Percentiles rank a stretch among this genome's conserved stretches.
Evolutionary conservation across 352 stramenopile species (phyloP).

Genomic region (Phytophthora hibernalis): DNA sequence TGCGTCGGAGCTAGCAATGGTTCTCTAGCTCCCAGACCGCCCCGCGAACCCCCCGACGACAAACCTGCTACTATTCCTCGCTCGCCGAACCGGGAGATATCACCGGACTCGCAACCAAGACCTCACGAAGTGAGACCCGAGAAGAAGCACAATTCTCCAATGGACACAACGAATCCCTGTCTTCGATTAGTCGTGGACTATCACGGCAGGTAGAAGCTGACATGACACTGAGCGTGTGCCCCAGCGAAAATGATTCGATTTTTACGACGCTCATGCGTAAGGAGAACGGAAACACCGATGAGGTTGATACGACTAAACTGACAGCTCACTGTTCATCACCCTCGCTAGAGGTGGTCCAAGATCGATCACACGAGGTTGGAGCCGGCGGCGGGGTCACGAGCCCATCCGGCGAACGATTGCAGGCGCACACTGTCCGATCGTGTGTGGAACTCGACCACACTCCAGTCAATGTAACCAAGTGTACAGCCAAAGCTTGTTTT

Average conservation of each 20-base stretch:
- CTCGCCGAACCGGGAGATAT: not conserved
- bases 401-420: no score
- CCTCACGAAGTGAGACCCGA: not conserved
- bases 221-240: not conserved
- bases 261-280: not conserved
- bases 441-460: no score
- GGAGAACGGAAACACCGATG: no score
- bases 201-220: not conserved
- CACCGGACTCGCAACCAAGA: no score
- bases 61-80: not conserved
- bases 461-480: no score
- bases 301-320: not conserved
- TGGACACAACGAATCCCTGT: not conserved
- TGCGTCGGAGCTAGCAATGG: not conserved
- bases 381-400: no score
- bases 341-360: no score
- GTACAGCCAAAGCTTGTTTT: no score
- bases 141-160: not conserved
- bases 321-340: not conserved
- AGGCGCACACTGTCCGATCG: no score
- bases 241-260: not conserved
- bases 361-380: no score
- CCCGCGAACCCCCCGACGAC: not conserved
- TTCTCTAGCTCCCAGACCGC: not conserved
- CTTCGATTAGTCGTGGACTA: not conserved